These are phyloP conservation scores for Aspergillus melleus DNA, from an alignment of 2,329 filamentous ascomycete genomes.

Conservation along the genomic window DNA sequence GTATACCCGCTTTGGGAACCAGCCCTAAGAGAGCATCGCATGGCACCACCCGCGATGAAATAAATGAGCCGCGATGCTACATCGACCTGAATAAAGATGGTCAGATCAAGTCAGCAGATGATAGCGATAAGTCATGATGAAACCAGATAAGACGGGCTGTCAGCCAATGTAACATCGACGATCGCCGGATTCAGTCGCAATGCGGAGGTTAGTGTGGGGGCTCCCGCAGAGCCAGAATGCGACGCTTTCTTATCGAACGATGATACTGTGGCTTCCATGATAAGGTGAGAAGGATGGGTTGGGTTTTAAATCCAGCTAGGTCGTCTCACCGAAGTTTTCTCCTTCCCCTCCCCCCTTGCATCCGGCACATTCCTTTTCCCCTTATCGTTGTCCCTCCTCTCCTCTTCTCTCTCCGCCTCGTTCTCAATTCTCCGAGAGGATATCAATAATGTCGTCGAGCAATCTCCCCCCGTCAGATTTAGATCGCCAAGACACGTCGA, in stretches of 20 bases:
- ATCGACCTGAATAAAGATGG: not conserved
- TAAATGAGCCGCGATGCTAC: not conserved
- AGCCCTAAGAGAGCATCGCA: not conserved
- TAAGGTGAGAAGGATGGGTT: not conserved
- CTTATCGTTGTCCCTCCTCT: not conserved
- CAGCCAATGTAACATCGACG: slow-evolving; percentile 19
- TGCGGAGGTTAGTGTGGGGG: slow-evolving; percentile 12
- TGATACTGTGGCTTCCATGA: slow-evolving; percentile 4
- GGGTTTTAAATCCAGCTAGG: not conserved
- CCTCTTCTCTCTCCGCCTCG: not conserved
- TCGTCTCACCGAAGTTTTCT: not conserved
- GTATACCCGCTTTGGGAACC: not conserved
- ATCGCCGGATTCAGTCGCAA: slow-evolving; percentile 8
- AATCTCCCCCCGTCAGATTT: not conserved
- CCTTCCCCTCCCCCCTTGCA: not conserved
- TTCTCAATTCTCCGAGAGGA: not conserved
- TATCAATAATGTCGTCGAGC: slow-evolving; percentile 4
- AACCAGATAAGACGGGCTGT: slow-evolving; percentile 3
- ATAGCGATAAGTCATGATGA: not conserved
- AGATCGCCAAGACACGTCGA: slow-evolving; percentile 7
- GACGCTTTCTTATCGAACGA: slow-evolving; percentile 8
- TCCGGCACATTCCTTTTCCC: not conserved
- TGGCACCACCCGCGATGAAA: not conserved
- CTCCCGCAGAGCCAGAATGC: not conserved
- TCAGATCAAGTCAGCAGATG: no score